A percentile compares a stretch with the other conserved stretches of the same genome.
Conservation (phyloP, 164 flowering plant species). For the Berberis thunbergii region DNA sequence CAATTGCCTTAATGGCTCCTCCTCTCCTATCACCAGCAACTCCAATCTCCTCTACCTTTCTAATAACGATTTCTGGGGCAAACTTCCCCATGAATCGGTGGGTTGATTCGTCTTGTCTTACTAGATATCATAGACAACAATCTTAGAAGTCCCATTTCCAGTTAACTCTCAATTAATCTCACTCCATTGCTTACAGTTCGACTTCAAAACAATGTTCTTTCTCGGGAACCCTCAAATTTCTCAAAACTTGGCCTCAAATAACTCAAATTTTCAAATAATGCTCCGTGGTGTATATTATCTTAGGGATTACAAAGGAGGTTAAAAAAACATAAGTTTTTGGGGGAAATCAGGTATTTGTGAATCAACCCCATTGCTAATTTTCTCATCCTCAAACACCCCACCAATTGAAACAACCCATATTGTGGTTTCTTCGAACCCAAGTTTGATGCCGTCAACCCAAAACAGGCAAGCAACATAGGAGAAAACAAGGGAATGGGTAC, state of each 20-base stretch:
- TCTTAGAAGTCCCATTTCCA: conserved; percentile 54
- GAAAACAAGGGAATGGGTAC: conserved; percentile 35
- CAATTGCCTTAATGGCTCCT: conserved; percentile 75
- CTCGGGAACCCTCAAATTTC: conserved; percentile 47
- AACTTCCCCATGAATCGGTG: conserved; percentile 44
- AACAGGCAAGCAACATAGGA: not conserved
- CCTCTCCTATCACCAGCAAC: conserved; percentile 41
- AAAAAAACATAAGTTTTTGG: conserved; percentile 36
- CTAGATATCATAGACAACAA: conserved; percentile 81
- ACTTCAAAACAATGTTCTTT: conserved; percentile 68
- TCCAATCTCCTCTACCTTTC: conserved; percentile 66
- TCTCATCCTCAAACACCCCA: conserved; percentile 34
- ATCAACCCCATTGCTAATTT: conserved; percentile 37
- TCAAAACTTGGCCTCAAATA: conserved; percentile 26
- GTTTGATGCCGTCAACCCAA: conserved; percentile 35
- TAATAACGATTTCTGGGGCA: conserved; percentile 72
- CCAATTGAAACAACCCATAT: conserved; percentile 25
- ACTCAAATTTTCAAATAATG: conserved; percentile 76
- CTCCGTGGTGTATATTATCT: conserved; percentile 49
- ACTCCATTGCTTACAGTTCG: conserved; percentile 53
- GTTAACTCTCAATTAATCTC: conserved; percentile 16
- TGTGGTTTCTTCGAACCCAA: conserved; percentile 66
- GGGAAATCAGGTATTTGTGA: conserved; percentile 83
- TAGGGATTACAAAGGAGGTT: conserved; percentile 29
- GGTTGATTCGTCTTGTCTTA: conserved; percentile 46